Percentiles rank a stretch among this genome's conserved stretches.
Conservation (phyloP, 106 monocot species). For the Dendrobium officinale region DNA sequence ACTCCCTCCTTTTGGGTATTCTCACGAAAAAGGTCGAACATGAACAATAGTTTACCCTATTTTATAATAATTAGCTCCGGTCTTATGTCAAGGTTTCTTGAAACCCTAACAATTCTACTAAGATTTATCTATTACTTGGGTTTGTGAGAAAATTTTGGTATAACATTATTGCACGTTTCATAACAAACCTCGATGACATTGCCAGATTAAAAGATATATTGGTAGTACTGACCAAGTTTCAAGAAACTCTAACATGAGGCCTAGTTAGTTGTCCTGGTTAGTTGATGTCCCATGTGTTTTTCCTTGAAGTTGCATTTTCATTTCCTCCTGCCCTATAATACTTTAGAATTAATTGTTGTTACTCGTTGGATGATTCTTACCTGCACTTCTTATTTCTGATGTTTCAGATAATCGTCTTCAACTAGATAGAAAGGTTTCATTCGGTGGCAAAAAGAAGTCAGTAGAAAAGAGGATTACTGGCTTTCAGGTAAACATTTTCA, state of each 20-base stretch:
- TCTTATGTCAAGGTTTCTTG: neutral
- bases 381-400: neutral
- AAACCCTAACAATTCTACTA: neutral
- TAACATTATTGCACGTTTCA: neutral
- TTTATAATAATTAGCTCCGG: neutral
- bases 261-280: neutral
- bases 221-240: neutral
- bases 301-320: too few species aligned
- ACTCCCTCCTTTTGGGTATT: too few species aligned
- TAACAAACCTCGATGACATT: neutral
- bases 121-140: neutral
- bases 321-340: too few species aligned
- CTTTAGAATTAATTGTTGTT: neutral
- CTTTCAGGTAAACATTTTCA: constrained; percentile 55
- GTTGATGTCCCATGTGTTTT: too few species aligned
- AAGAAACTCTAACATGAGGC: neutral
- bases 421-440: constrained; percentile 32
- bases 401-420: constrained; percentile 51
- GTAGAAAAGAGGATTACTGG: constrained; percentile 64
- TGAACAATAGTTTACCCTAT: neutral
- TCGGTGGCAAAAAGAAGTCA: constrained; percentile 68
- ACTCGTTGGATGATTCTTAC: neutral
- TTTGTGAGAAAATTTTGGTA: neutral
- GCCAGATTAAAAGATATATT: neutral
- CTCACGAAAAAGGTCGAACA: too few species aligned